A percentile compares a stretch with the other conserved stretches of the same genome.
These are phyloP conservation scores for Puya raimondii DNA, from an alignment of 176 grass and related monocot genomes.

Conservation along the genomic window DNA sequence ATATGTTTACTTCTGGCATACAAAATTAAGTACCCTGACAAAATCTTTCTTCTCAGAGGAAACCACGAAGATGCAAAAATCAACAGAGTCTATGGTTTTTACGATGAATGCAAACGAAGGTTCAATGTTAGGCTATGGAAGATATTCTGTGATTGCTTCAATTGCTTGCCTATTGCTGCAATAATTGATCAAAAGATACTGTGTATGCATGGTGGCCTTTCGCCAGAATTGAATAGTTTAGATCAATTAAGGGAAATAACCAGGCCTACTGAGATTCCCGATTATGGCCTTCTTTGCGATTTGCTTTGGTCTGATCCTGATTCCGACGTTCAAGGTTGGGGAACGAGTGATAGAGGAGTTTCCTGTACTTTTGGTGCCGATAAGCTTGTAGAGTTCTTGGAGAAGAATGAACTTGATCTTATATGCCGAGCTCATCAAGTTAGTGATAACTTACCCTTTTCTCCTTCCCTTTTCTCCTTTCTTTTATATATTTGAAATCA, in stretches of 20 bases:
- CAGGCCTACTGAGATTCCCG: conserved; percentile 21
- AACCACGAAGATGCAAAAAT: conserved; percentile 32
- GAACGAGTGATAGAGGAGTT: conserved; percentile 23
- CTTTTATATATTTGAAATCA: too few relatives aligned
- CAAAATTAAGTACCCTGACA: conserved; percentile 25
- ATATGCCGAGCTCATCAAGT: conserved; percentile 28
- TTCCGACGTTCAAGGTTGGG: conserved; percentile 13
- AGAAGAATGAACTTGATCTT: conserved; percentile 28
- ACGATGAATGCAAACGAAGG: conserved; percentile 28
- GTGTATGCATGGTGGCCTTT: conserved; percentile 27
- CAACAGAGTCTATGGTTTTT: conserved; percentile 28
- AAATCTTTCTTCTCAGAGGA: conserved; percentile 23
- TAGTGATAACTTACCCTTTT: neutral
- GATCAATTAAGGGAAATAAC: conserved; percentile 11
- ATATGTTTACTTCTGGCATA: conserved; percentile 29
- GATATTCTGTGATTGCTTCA: conserved; percentile 32
- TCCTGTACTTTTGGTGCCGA: conserved; percentile 26
- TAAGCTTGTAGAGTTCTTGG: conserved; percentile 28
- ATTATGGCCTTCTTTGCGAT: conserved; percentile 30
- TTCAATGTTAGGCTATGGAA: conserved; percentile 26
- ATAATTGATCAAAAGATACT: conserved; percentile 21
- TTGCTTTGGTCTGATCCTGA: conserved; percentile 29
- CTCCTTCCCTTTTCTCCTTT: neutral
- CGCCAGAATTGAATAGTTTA: conserved; percentile 21
- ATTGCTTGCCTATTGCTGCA: conserved; percentile 23